phyloP scores from a whole-genome alignment of 1,284 basidiomycete species.

The Cryptococcus sp. region DNA sequence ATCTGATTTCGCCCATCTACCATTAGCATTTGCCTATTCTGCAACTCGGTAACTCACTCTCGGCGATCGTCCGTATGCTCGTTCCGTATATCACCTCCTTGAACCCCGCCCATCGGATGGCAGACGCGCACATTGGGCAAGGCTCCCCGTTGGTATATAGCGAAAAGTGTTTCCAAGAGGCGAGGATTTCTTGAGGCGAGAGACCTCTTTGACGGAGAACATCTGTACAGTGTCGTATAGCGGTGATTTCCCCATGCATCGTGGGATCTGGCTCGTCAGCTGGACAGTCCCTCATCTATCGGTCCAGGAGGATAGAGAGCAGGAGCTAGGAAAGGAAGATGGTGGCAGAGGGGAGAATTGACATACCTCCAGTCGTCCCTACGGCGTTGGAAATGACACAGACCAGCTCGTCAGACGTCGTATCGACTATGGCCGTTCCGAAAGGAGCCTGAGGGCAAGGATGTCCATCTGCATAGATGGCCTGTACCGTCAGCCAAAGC shows the following conservation, averaged over 20 bases:
- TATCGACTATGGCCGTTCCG: constrained; percentile 26
- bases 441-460: constrained; percentile 28
- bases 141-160: constrained; percentile 33
- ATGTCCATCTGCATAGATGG: constrained; percentile 25
- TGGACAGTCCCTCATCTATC: too few relatives aligned
- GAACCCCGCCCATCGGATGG: constrained; percentile 30
- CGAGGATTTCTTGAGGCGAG: constrained; percentile 16
- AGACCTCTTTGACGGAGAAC: constrained; percentile 17
- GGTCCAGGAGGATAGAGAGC: too few relatives aligned
- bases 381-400: constrained; percentile 24
- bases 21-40: neutral
- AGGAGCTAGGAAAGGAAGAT: too few relatives aligned
- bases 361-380: constrained; percentile 22
- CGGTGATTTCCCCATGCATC: constrained; percentile 29
- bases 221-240: constrained; percentile 23
- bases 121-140: constrained; percentile 28
- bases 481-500: too few relatives aligned
- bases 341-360: too few relatives aligned
- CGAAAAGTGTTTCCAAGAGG: constrained; percentile 22
- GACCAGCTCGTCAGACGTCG: constrained; percentile 22
- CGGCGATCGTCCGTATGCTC: constrained; percentile 23
- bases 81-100: constrained; percentile 28
- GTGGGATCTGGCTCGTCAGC: constrained; percentile 18
- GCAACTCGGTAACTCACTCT: constrained; percentile 13
- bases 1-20: constrained; percentile 24